Evolutionary conservation across 2,329 filamentous ascomycete genomes (phyloP), one percentile per base, ranked within the genome.

Genomic region (Hypoxylon sp.): DNA sequence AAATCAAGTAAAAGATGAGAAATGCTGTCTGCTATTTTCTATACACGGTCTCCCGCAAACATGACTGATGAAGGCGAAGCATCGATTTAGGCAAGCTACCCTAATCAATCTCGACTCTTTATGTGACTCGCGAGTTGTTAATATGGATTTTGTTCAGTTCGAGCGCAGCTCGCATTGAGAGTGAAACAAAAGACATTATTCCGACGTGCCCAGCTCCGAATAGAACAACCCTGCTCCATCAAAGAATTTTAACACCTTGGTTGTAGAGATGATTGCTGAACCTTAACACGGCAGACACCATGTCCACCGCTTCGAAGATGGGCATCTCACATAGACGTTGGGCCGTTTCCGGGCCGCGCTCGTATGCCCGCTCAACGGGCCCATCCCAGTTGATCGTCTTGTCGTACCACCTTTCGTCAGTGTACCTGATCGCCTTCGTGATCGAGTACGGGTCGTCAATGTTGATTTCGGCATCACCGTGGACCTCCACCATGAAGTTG

Each of bases 1-100:
- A 57, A 58, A 63, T 35, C 35, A 62, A 31, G 27, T 52, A 32
- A 50, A 31, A 67, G 37, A 47, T 51, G 31, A 53, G 15, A 21
- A 21, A 32, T 35, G 15, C 3, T 50, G 27, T n/a, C 17, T 53
- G 15, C 19, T 52, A 29, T 11, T 5, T 37, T 47, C 31, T 17
- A 44, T 52, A 32, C 11, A 6, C 17, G 29, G 13, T 19, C 37
- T 15, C 19, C 10, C 1, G 11, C 39, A 15, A 46, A 46, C 13
- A 46, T 32, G 35, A 21, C 21, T 48, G 15, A 42, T 27, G 11
- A 10, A 32, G 32, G 13, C 11, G 24, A 51, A 52, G 27, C 32
- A 50, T 35, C 35, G 17, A 31, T 31, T 19, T 35, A 44, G 13
- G 11, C n/a, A 21, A 51, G 8, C 42, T 42, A 37, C 3, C 11